phyloP scores from a whole-genome alignment of 2,329 filamentous ascomycete genomes.

The Teratosphaeria nubilosa region DNA sequence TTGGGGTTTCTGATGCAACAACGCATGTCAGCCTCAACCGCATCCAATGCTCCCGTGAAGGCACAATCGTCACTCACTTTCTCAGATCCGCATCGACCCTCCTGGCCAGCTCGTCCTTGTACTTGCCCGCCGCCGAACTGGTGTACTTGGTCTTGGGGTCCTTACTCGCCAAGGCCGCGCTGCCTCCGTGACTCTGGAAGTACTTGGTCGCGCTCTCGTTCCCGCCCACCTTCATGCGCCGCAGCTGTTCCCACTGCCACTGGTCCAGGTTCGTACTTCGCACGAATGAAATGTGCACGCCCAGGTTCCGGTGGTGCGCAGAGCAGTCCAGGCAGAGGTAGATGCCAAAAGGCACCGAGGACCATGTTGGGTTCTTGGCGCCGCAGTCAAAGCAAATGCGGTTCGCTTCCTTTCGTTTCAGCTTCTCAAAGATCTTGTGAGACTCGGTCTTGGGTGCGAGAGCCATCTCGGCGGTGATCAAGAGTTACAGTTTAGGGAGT shows the following conservation, averaged over 20 bases:
- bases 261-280: conserved; percentile 94
- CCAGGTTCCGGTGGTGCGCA: conserved; percentile 90
- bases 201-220: conserved; percentile 98
- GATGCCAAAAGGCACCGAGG: conserved; percentile 81
- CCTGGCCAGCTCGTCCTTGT: conserved; percentile 91
- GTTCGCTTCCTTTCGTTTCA: conserved; percentile 89
- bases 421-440: conserved; percentile 93
- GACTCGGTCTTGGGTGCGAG: conserved; percentile 85
- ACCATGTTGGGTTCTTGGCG: conserved; percentile 97
- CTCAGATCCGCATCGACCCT: conserved; percentile 72
- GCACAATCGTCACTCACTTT: conserved; percentile 53
- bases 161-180: conserved; percentile 88
- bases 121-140: conserved; percentile 85
- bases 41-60: not conserved
- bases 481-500: not conserved
- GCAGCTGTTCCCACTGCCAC: conserved; percentile 98
- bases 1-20: conserved; percentile 56
- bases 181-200: conserved; percentile 93
- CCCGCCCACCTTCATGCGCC: conserved; percentile 94
- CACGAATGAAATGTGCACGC: conserved; percentile 98
- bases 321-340: conserved; percentile 98
- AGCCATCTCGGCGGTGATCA: conserved; percentile 17
- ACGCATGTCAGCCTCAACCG: conserved; percentile 16
- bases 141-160: conserved; percentile 96
- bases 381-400: conserved; percentile 99